Base-by-base conservation (phyloP, 768 basidiomycete species). In the Exsudoporus frostii region DNA sequence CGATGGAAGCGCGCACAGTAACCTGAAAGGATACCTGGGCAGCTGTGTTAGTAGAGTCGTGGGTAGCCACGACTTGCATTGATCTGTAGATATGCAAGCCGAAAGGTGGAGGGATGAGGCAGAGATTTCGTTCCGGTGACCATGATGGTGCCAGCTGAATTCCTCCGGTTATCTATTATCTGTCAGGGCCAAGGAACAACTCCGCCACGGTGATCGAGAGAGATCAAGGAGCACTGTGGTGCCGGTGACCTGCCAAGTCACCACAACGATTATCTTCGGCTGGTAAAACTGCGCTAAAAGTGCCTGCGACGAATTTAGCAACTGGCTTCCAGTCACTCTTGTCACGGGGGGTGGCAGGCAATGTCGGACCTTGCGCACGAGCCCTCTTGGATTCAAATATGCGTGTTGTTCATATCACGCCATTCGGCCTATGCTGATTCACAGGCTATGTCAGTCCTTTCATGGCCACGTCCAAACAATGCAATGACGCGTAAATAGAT, bases 241-340 rank as follows among this genome's bases (percentile, higher is more conserved):
- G 10, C 44, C 66, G 66, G 68, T 56, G 40, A 61, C 54, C 48
- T 54, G 49, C 47, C n/a, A 57, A 57, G 46, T 59, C 24, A 45
- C 66, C 68, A 56, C 33, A 30, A 55, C 40, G 39, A 54, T 48
- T 24, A 57, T 62, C 59, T 50, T 32, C 42, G 29, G 36, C 10
- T 4, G 53, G 36, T 44, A 30, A 50, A 43, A 53, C 43, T 39
- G 44, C 47, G 40, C 29, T 20, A 29, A 20, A 48, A 51, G 45
- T 38, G 39, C 56, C 49, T 49, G 51, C 11, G 51, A 58, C 52
- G 19, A 33, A 55, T 57, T 53, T 63, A 45, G 57, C 53, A 54
- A 48, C 53, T 37, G 34, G 32, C 29, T 48, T 56, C 36, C 32
- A 22, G 37, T 15, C 42, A 33, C 41, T 25, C 29, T 25, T 44